A percentile compares a stretch with the other conserved stretches of the same genome.
phyloP scores from a whole-genome alignment of 139 green algal genomes.

The Tetraselmis chui region DNA sequence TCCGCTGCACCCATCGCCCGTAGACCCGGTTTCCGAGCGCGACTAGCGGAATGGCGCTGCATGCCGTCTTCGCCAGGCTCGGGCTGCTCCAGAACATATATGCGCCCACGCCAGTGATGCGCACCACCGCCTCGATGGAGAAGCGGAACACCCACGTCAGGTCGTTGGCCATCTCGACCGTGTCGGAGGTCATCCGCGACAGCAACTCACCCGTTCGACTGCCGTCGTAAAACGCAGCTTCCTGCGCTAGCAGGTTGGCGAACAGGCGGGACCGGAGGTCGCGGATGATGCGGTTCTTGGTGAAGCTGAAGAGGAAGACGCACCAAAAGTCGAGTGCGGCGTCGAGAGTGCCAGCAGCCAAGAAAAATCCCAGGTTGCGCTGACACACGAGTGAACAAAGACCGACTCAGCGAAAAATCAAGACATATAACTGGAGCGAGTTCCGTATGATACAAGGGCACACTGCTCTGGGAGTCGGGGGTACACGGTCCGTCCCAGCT shows the following conservation, averaged over 20 bases:
- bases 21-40: conserved; percentile 1
- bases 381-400: too few relatives aligned
- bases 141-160: conserved; percentile 12
- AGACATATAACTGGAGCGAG: too few relatives aligned
- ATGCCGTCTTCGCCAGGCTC: background rate
- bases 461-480: too few relatives aligned
- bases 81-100: conserved; percentile 1
- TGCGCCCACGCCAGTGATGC: background rate
- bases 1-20: background rate
- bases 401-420: too few relatives aligned
- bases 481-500: too few relatives aligned
- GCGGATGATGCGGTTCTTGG: conserved; percentile 3
- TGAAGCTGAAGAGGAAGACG: conserved; percentile 11
- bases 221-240: conserved; percentile 1
- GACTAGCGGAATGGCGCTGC: conserved; percentile 5
- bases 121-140: conserved; percentile 11
- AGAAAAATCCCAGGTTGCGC: too few relatives aligned
- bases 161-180: conserved; percentile 2
- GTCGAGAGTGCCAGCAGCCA: background rate
- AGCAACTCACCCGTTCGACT: background rate
- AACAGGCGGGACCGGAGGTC: background rate
- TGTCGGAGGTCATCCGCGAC: conserved; percentile 1
- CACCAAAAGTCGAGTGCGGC: conserved; percentile 11
- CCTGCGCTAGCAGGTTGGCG: conserved; percentile 4
- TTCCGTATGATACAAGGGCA: too few relatives aligned